Evolutionary conservation across 192 early-diverging fungal genomes (phyloP).

Genomic region (Martensiomyces pterosporus): DNA sequence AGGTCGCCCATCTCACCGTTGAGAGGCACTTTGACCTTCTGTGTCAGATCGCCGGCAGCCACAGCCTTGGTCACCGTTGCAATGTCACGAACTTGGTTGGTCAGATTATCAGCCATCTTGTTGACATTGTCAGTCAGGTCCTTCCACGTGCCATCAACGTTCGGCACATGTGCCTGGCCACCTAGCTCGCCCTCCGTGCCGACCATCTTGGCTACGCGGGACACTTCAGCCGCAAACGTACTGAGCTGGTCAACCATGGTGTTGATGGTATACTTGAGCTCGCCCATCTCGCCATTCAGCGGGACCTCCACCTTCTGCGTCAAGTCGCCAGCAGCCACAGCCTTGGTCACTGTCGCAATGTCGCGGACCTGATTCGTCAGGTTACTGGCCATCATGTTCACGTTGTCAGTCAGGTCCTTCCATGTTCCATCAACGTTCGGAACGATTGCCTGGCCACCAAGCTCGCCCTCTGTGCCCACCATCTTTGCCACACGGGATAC

Average conservation of each 20-base stretch:
- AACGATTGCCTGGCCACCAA: conserved; percentile 60
- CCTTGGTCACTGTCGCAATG: conserved; percentile 60
- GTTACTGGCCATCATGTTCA: conserved; percentile 61
- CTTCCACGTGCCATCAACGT: conserved; percentile 52
- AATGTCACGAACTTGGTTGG: conserved; percentile 31
- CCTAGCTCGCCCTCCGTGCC: conserved; percentile 67
- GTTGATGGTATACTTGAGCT: conserved; percentile 56
- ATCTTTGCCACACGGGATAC: conserved; percentile 54
- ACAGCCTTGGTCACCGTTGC: conserved; percentile 12
- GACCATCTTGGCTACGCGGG: conserved; percentile 60
- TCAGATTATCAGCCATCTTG: conserved; percentile 43
- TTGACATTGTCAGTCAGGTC: conserved; percentile 55
- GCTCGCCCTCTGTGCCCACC: conserved; percentile 58
- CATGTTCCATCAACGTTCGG: conserved; percentile 53
- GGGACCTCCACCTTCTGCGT: conserved; percentile 49
- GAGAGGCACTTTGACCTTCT: background rate
- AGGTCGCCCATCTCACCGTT: conserved; percentile 11
- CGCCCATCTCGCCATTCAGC: conserved; percentile 55
- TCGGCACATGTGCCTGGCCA: conserved; percentile 46
- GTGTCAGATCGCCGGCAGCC: conserved; percentile 11
- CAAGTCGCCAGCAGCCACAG: conserved; percentile 55
- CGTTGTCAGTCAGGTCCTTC: conserved; percentile 59
- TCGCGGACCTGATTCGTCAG: conserved; percentile 60
- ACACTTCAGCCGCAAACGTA: conserved; percentile 55
- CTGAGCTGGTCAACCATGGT: conserved; percentile 60